Conservation (phyloP, 208 protist genomes). For the Trypanosomatidae sp. region DNA sequence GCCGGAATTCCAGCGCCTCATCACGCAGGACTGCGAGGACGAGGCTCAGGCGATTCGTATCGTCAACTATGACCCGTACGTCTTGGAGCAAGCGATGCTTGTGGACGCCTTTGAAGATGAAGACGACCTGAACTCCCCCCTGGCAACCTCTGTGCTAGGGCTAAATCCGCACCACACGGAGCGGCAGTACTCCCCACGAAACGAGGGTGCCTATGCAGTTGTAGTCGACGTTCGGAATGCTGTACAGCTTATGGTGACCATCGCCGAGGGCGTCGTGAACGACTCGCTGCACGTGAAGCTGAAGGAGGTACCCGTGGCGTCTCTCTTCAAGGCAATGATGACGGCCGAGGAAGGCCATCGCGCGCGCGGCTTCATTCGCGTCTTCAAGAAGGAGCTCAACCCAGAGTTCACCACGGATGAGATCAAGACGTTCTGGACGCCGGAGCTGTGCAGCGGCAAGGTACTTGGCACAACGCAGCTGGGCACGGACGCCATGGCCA, state of each 20-base stretch:
- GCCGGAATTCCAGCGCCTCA: slow-evolving; percentile 70
- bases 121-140: slow-evolving; percentile 50
- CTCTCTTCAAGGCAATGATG: slow-evolving; percentile 88
- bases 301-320: slow-evolving; percentile 71
- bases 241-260: slow-evolving; percentile 87
- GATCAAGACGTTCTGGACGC: slow-evolving; percentile 76
- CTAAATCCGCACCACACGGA: slow-evolving; percentile 30
- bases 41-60: slow-evolving; percentile 79
- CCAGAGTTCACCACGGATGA: slow-evolving; percentile 62
- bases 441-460: slow-evolving; percentile 84
- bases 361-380: slow-evolving; percentile 74
- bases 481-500: slow-evolving; percentile 66
- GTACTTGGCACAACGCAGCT: slow-evolving; percentile 74
- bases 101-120: slow-evolving; percentile 82
- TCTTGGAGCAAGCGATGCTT: slow-evolving; percentile 84
- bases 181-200: slow-evolving; percentile 41
- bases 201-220: slow-evolving; percentile 81
- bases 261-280: slow-evolving; percentile 75
- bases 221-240: slow-evolving; percentile 86
- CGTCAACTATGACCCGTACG: slow-evolving; percentile 90
- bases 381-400: slow-evolving; percentile 65
- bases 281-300: slow-evolving; percentile 65
- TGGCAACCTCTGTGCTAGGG: slow-evolving; percentile 64
- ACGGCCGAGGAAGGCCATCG: slow-evolving; percentile 63
- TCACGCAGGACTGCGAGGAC: slow-evolving; percentile 83